Evolutionary conservation across 306 rosid genomes (phyloP), one percentile per base, ranked within the genome.

Genomic region (Astragalus membranaceus): DNA sequence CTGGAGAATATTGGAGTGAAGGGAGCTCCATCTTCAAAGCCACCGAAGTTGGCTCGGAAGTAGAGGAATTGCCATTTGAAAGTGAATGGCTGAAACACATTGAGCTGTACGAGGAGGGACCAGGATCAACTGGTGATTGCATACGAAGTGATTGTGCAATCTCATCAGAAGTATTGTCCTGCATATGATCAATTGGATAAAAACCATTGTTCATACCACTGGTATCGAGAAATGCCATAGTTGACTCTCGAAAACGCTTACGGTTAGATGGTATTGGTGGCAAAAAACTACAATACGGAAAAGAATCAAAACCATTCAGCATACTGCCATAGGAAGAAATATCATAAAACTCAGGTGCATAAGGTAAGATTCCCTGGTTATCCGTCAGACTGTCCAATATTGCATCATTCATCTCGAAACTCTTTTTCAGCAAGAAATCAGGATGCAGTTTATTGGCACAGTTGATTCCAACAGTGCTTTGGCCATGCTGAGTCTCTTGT

Each of bases 11-110:
- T 95, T 95, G 99, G 99, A 91, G 88, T 91, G 99, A 95, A 95
- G 99, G 99, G 97, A 95, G 99, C 97, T 95, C 99, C 82, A 67
- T 80, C 97, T 94, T 91, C 97, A 75, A 84, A 64, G 86, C 81
- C 92, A 85, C 89, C 41, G 30, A 75, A 69, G 78, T 46, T 74
- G 96, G 90, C 92, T 70, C 74, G 73, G 97, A 95, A 91, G 96
- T 83, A 56, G 97, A 89, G 90, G 85, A 85, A 80, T 86, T 89
- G 86, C 92, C 97, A 95, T 91, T 91, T 78, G 89, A 75, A 76
- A 84, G 88, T 83, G 97, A 83, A 86, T 91, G 99, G 88, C 88
- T 43, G 74, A 78, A 84, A 64, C 84, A 76, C 67, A 75, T 46
- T 47, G 89, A 74, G 64, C 75, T 86, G 81, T 78, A 80, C 10